These are phyloP conservation scores for Backusella sp. DNA, from an alignment of 192 early-diverging fungal species.

Conservation along the genomic window DNA sequence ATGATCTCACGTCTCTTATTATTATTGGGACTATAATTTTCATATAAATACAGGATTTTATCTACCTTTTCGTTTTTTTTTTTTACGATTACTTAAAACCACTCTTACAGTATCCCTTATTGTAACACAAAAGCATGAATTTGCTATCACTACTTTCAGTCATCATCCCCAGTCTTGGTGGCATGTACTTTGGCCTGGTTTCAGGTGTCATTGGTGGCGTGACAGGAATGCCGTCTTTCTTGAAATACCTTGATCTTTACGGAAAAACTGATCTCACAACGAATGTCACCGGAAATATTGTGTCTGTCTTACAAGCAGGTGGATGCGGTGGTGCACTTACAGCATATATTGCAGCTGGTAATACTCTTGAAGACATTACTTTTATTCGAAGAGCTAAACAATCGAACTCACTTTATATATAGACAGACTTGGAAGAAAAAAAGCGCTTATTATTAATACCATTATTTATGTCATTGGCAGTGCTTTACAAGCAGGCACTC, in stretches of 20 bases:
- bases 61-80: background rate
- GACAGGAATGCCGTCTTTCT: background rate
- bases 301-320: conserved; percentile 7
- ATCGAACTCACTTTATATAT: background rate
- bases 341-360: conserved; percentile 8
- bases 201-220: conserved; percentile 1
- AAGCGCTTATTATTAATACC: background rate
- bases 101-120: background rate
- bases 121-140: conserved; percentile 7
- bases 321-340: background rate
- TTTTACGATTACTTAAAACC: background rate
- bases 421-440: conserved; percentile 11
- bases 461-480: conserved; percentile 1
- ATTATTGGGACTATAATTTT: background rate
- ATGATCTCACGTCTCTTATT: background rate
- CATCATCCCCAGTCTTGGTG: conserved; percentile 2
- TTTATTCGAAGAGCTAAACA: no score
- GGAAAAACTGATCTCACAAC: background rate
- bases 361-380: background rate
- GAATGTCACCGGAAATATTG: conserved; percentile 1
- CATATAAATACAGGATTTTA: background rate
- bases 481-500: conserved; percentile 3
- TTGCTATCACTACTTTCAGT: background rate
- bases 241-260: background rate
- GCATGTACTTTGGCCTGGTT: conserved; percentile 1